A percentile compares a stretch with the other conserved stretches of the same genome.
These are phyloP conservation scores for Globisporangium ultimum DNA, from an alignment of 352 stramenopile species.

Conservation along the genomic window DNA sequence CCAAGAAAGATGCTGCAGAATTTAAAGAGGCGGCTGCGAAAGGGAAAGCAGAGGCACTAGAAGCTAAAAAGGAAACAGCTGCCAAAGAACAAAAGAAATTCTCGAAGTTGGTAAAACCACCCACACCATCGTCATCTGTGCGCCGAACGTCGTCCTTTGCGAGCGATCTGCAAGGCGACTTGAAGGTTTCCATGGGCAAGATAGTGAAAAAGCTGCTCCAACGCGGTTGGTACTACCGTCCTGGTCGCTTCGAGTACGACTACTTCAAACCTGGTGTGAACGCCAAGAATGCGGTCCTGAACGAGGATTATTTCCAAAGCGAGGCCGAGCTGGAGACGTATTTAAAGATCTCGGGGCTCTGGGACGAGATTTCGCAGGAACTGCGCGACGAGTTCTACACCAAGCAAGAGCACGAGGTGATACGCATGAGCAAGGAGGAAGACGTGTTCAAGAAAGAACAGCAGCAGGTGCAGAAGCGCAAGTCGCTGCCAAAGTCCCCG, in stretches of 20 bases:
- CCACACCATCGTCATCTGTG: neutral
- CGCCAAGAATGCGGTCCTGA: conserved; percentile 39
- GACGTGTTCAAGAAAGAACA: conserved; percentile 1
- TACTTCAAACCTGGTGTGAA: conserved; percentile 76
- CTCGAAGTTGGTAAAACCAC: neutral
- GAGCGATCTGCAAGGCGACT: conserved; percentile 9
- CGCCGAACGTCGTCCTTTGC: conserved; percentile 2
- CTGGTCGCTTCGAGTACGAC: conserved; percentile 78
- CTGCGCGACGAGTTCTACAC: conserved; percentile 27
- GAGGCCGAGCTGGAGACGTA: conserved; percentile 58
- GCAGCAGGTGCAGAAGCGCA: conserved; percentile 19
- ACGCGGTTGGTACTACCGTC: conserved; percentile 67
- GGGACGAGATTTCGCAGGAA: conserved; percentile 51
- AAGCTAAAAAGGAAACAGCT: conserved; percentile 3
- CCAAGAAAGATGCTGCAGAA: conserved; percentile 9
- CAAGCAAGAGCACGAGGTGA: conserved; percentile 20
- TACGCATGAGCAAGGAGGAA: conserved; percentile 25
- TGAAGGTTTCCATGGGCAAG: conserved; percentile 57
- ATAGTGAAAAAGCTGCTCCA: conserved; percentile 45
- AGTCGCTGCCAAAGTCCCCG: conserved; percentile 11
- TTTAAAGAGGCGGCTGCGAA: neutral
- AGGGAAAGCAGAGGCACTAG: neutral
- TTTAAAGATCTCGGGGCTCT: conserved; percentile 59
- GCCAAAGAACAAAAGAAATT: neutral
- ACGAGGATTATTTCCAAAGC: conserved; percentile 81